phyloP scores from a whole-genome alignment of 192 early-diverging fungal genomes.

The Coemansia sp. region DNA sequence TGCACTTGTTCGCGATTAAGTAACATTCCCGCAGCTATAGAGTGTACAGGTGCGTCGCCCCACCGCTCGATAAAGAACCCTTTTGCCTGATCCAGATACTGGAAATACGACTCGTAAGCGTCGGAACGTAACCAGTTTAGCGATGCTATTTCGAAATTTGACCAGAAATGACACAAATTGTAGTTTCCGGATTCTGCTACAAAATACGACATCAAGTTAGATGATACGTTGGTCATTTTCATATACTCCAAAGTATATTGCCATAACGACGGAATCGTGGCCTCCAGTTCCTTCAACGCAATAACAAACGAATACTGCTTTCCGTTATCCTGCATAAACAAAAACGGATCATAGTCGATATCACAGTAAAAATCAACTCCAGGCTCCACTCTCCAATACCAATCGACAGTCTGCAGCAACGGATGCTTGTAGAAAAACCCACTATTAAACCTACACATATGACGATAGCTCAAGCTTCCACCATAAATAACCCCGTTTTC shows the following conservation, averaged over 20 bases:
- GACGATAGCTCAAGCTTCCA: conserved; percentile 74
- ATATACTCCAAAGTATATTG: conserved; percentile 48
- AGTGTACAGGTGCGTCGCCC: conserved; percentile 82
- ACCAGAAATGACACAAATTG: conserved; percentile 80
- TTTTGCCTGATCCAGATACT: conserved; percentile 64
- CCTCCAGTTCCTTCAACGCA: conserved; percentile 55
- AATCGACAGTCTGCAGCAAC: conserved; percentile 69
- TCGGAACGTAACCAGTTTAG: conserved; percentile 63
- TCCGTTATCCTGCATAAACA: conserved; percentile 71
- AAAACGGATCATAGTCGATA: conserved; percentile 81
- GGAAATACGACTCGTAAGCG: conserved; percentile 64
- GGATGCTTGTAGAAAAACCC: conserved; percentile 67
- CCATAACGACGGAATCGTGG: conserved; percentile 62
- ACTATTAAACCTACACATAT: conserved; percentile 80
- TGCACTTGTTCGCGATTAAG: conserved; percentile 61
- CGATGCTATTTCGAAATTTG: conserved; percentile 79
- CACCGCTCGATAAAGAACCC: conserved; percentile 82
- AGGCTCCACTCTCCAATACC: conserved; percentile 90
- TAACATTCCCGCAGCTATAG: conserved; percentile 62
- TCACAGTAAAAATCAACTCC: conserved; percentile 82
- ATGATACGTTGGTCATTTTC: conserved; percentile 26
- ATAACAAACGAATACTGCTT: conserved; percentile 74
- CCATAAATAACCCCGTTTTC: conserved; percentile 69
- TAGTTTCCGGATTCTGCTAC: conserved; percentile 46
- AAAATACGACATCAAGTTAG: conserved; percentile 47